These are phyloP conservation scores for Leccinum fallax DNA, from an alignment of 1,284 basidiomycete genomes.

Conservation along the genomic window DNA sequence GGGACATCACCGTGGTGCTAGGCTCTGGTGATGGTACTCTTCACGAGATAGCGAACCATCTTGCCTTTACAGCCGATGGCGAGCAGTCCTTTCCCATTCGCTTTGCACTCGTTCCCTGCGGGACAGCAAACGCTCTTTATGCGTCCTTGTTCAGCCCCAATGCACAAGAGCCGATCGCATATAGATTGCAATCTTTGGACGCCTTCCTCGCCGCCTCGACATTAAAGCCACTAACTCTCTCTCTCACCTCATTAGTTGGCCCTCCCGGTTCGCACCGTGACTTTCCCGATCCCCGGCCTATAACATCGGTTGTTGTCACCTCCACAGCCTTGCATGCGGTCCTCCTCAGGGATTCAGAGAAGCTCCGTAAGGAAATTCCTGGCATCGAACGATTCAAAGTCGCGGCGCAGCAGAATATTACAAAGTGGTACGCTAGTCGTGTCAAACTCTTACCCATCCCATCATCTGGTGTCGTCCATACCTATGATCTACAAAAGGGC, in stretches of 20 bases:
- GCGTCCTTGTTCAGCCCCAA: constrained; percentile 56
- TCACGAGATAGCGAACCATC: constrained; percentile 77
- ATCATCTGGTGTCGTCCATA: constrained; percentile 46
- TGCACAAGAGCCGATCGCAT: constrained; percentile 33
- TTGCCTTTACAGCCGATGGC: constrained; percentile 41
- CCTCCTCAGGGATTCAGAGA: constrained; percentile 82
- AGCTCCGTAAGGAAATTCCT: constrained; percentile 66
- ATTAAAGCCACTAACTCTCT: constrained; percentile 58
- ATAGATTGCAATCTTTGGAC: constrained; percentile 58
- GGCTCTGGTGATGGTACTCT: constrained; percentile 92
- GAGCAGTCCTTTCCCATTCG: constrained; percentile 30
- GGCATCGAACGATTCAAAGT: constrained; percentile 86
- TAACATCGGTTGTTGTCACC: constrained; percentile 63
- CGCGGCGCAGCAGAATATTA: constrained; percentile 77
- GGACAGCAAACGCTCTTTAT: constrained; percentile 96
- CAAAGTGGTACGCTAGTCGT: constrained; percentile 69
- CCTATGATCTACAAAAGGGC: constrained; percentile 58
- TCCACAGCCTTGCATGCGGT: constrained; percentile 88
- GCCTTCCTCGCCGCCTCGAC: constrained; percentile 43
- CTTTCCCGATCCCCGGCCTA: constrained; percentile 19
- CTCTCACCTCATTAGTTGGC: constrained; percentile 51
- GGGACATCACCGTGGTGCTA: constrained; percentile 55
- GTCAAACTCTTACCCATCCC: constrained; percentile 56
- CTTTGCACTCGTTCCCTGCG: constrained; percentile 71
- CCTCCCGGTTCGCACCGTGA: constrained; percentile 28